These are phyloP conservation scores for Puccinia novopanici DNA, from an alignment of 1,284 basidiomycete species.

Conservation along the genomic window DNA sequence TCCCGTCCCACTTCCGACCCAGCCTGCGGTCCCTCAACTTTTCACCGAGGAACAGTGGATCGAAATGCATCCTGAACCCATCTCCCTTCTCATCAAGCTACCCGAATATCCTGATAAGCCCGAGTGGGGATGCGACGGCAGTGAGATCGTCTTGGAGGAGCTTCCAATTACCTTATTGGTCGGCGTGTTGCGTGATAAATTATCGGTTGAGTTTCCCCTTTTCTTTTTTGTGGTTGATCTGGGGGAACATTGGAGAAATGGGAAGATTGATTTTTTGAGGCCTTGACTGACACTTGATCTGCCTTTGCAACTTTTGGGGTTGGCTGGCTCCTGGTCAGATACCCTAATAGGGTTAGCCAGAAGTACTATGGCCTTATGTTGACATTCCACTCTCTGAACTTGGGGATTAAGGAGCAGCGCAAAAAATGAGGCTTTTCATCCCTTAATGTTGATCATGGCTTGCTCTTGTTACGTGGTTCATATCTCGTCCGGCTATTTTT, in stretches of 20 bases:
- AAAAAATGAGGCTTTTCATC: conserved; percentile 25
- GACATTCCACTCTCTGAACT: too few relatives aligned
- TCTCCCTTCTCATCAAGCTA: conserved; percentile 77
- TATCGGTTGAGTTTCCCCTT: conserved; percentile 42
- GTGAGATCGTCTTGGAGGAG: conserved; percentile 72
- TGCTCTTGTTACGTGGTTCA: too few relatives aligned
- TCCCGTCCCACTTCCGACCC: conserved; percentile 2
- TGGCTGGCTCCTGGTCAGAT: too few relatives aligned
- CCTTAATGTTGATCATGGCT: too few relatives aligned
- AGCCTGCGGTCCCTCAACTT: conserved; percentile 22
- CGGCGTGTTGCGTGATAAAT: conserved; percentile 78
- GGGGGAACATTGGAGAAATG: too few relatives aligned
- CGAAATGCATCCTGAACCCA: conserved; percentile 80
- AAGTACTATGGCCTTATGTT: too few relatives aligned
- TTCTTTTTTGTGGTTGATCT: background rate
- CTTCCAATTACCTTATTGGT: conserved; percentile 78
- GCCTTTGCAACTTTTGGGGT: too few relatives aligned
- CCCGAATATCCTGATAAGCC: conserved; percentile 75
- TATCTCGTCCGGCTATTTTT: too few relatives aligned
- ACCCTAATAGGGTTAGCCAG: too few relatives aligned
- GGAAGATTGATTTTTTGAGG: too few relatives aligned
- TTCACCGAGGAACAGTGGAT: conserved; percentile 71
- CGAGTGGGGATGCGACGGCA: conserved; percentile 87
- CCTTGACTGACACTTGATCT: too few relatives aligned
- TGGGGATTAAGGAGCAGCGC: conserved; percentile 47